Percentiles rank a stretch among this genome's conserved stretches.
phyloP scores from a whole-genome alignment of 1,284 basidiomycete genomes.

The Tilletia indica region DNA sequence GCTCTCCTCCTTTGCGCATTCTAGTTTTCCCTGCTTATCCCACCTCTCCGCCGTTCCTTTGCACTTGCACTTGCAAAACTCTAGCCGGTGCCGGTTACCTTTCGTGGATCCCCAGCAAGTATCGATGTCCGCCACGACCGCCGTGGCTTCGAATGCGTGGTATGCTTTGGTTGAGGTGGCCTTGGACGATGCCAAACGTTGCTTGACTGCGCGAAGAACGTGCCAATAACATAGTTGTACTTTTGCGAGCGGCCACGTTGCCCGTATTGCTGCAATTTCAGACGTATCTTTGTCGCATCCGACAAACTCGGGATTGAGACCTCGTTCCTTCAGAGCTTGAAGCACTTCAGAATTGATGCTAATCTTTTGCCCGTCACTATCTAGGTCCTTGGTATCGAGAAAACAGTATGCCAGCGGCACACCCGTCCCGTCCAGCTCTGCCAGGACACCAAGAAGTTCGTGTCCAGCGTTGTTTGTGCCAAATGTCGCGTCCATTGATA shows the following conservation, averaged over 20 bases:
- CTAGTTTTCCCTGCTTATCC: background rate
- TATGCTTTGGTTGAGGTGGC: background rate
- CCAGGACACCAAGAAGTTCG: too few species aligned
- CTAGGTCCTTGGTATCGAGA: too few species aligned
- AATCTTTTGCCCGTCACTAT: too few species aligned
- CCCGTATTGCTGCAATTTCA: background rate
- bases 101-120: background rate
- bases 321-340: too few species aligned
- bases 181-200: background rate
- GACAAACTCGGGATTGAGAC: background rate
- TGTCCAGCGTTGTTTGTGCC: too few species aligned
- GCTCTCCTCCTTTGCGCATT: constrained; percentile 3
- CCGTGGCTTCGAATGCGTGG: background rate
- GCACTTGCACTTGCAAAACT: background rate
- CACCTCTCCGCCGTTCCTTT: background rate
- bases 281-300: constrained; percentile 9
- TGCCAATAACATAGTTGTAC: constrained; percentile 5
- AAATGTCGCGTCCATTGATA: too few species aligned
- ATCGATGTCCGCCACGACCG: background rate
- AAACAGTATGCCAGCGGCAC: too few species aligned
- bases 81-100: background rate
- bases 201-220: background rate
- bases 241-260: background rate
- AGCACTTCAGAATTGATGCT: too few species aligned
- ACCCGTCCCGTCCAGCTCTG: too few species aligned